phyloP scores from a whole-genome alignment of 352 stramenopile genomes.

The Aphanomyces cochlioides region DNA sequence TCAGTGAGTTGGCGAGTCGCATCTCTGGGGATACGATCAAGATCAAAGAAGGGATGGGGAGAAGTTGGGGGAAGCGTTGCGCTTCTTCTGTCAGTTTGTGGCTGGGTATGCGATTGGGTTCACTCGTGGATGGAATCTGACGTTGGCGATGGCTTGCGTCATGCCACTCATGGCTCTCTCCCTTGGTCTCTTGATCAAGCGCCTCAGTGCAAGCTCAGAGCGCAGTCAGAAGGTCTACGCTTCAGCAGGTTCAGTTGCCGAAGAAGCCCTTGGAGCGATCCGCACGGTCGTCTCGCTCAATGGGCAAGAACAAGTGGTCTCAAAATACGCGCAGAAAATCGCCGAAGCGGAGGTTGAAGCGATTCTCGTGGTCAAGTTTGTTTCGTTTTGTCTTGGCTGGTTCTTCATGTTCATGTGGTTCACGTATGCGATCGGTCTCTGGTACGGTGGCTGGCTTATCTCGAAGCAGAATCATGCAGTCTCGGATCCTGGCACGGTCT shows the following conservation, averaged over 20 bases:
- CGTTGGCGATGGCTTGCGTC: constrained; percentile 41
- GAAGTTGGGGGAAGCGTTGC: constrained; percentile 41
- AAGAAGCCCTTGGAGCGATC: constrained; percentile 46
- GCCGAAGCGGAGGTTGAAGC: constrained; percentile 37
- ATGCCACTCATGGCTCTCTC: constrained; percentile 41
- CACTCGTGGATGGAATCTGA: constrained; percentile 42
- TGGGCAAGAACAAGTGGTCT: constrained; percentile 41
- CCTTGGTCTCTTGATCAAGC: constrained; percentile 40
- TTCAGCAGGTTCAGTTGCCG: constrained; percentile 43
- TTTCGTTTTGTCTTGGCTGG: constrained; percentile 34
- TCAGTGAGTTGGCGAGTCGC: constrained; percentile 37
- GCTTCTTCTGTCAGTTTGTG: constrained; percentile 37
- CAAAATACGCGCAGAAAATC: constrained; percentile 39
- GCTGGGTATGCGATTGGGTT: constrained; percentile 44
- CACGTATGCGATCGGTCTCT: constrained; percentile 49
- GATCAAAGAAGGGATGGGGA: constrained; percentile 48
- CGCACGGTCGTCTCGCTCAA: constrained; percentile 41
- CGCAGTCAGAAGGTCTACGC: constrained; percentile 45
- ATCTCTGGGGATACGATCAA: constrained; percentile 40
- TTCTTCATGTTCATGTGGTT: constrained; percentile 50
- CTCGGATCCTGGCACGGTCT: constrained; percentile 37
- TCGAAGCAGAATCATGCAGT: constrained; percentile 26
- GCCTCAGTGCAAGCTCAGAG: constrained; percentile 27
- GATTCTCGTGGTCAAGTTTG: constrained; percentile 39
- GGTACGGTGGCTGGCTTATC: constrained; percentile 52